Evolutionary conservation across 129 eudicot species (phyloP).

Genomic region (Flaveria ramosissima): DNA sequence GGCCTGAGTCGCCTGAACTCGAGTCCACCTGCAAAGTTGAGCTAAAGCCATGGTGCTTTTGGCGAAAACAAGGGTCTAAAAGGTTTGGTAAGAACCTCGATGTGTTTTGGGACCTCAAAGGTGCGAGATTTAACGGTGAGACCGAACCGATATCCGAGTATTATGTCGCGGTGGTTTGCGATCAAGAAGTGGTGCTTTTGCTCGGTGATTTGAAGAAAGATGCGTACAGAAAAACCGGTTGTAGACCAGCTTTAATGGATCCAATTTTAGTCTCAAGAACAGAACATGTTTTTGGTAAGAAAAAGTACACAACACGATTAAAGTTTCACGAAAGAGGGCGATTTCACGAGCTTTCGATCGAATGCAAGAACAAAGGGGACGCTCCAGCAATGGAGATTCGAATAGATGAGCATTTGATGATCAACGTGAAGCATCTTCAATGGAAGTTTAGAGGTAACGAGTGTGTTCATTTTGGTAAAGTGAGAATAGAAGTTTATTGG

Average conservation of each 20-base stretch:
- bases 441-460: conserved; percentile 97
- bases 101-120: conserved; percentile 81
- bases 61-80: conserved; percentile 92
- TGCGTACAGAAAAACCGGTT: conserved; percentile 81
- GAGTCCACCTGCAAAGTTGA: conserved; percentile 81
- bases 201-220: conserved; percentile 80
- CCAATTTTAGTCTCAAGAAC: conserved; percentile 75
- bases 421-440: conserved; percentile 80
- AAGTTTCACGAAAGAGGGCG: conserved; percentile 81
- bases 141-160: conserved; percentile 85
- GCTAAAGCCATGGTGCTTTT: conserved; percentile 93
- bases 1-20: conserved; percentile 37
- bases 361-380: conserved; percentile 57
- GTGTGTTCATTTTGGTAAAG: conserved; percentile 47
- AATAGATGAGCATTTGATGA: conserved; percentile 73
- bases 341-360: conserved; percentile 75
- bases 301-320: conserved; percentile 60
- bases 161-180: conserved; percentile 83
- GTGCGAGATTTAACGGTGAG: conserved; percentile 79
- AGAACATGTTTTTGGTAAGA: conserved; percentile 91
- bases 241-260: conserved; percentile 78
- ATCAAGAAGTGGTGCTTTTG: conserved; percentile 75
- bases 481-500: conserved; percentile 78
- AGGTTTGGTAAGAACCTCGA: conserved; percentile 53
- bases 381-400: conserved; percentile 91